Conservation (phyloP, 495 filamentous ascomycete species). For the Talaromyces stipitatus region DNA sequence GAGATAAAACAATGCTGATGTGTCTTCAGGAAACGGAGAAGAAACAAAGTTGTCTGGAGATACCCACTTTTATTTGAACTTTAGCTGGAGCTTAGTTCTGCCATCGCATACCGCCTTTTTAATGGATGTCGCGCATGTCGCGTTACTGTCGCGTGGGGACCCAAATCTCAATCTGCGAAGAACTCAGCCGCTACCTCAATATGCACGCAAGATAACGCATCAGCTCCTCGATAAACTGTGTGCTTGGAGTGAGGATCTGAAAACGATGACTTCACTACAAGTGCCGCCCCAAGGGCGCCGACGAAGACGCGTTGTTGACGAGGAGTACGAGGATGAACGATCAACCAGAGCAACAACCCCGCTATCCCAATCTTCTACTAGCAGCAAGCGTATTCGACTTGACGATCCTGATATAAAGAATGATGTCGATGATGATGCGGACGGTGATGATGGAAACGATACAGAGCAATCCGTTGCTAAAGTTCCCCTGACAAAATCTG, state of each 20-base stretch:
- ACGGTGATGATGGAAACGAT: constrained; percentile 7
- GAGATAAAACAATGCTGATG: neutral
- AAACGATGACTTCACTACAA: neutral
- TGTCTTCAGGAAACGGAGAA: neutral
- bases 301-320: constrained; percentile 18
- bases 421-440: constrained; percentile 2
- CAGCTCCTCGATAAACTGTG: neutral
- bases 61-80: neutral
- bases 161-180: neutral
- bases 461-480: neutral
- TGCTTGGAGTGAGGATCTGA: neutral
- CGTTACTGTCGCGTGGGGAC: constrained; percentile 4
- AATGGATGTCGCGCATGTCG: constrained; percentile 2
- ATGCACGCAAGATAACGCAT: neutral
- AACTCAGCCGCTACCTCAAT: neutral
- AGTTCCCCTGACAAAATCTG: neutral
- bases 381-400: constrained; percentile 28
- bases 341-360: constrained; percentile 16
- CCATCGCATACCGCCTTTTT: neutral
- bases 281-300: constrained; percentile 14
- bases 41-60: neutral
- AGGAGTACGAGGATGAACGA: constrained; percentile 19
- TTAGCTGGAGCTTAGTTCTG: neutral
- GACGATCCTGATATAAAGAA: constrained; percentile 10
- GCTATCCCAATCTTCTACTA: constrained; percentile 12